Conservation (phyloP, 305 asterid species). For the Euphrasia arctica region DNA sequence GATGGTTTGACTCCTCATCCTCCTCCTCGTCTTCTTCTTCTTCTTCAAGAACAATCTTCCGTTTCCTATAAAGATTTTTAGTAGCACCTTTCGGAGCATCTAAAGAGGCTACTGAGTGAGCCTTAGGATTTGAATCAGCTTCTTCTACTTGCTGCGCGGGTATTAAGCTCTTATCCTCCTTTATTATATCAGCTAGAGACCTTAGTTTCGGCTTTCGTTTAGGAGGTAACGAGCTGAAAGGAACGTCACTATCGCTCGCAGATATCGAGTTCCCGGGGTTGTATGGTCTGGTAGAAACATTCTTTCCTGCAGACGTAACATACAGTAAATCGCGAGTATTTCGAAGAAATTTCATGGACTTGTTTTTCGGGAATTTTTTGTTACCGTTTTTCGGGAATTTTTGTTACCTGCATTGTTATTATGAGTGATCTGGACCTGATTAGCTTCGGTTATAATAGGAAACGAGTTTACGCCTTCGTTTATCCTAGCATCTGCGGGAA, state of each 20-base stretch:
- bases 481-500: no score
- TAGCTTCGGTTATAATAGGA: no score
- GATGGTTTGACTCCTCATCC: conserved; percentile 1
- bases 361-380: no score
- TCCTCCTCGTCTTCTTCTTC: conserved; percentile 18
- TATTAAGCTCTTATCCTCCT: conserved; percentile 26
- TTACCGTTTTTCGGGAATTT: no score
- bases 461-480: no score
- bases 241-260: conserved; percentile 24
- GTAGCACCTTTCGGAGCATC: conserved; percentile 15
- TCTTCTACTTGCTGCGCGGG: conserved; percentile 24
- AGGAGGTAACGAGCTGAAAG: conserved; percentile 25
- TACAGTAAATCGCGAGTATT: no score
- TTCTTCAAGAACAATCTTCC: conserved; percentile 32
- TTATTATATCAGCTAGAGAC: conserved; percentile 49
- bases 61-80: conserved; percentile 31
- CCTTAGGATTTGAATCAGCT: conserved; percentile 23
- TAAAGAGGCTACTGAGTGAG: no score
- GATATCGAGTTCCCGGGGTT: conserved; percentile 29
- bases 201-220: conserved; percentile 42
- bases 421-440: no score
- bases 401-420: no score
- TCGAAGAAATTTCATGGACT: no score
- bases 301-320: no score
- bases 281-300: no score